A percentile compares a stretch with the other conserved stretches of the same genome.
These are phyloP conservation scores for Penicillium maclennaniae DNA, from an alignment of 495 filamentous ascomycete genomes.

Conservation along the genomic window DNA sequence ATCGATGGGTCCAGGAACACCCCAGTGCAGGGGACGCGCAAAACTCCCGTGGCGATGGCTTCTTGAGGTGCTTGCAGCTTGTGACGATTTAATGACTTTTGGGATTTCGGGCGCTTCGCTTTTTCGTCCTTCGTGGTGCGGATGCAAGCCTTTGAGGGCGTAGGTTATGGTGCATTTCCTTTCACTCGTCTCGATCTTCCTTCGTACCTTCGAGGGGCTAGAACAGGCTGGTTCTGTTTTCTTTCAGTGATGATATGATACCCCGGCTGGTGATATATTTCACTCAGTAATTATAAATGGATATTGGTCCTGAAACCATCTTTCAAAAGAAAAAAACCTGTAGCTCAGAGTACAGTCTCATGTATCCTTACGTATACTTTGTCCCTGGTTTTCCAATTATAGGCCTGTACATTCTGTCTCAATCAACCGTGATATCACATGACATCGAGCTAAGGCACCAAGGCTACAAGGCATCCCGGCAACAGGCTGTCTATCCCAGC, in stretches of 20 bases:
- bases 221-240: conserved; percentile 20
- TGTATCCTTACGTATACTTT: neutral
- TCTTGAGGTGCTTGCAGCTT: conserved; percentile 4
- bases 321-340: neutral
- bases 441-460: neutral
- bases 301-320: neutral
- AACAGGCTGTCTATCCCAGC: neutral
- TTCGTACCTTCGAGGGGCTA: conserved; percentile 3
- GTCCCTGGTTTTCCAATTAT: neutral
- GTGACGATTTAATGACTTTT: conserved; percentile 18
- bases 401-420: neutral
- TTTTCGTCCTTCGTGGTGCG: conserved; percentile 1
- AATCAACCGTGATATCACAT: neutral
- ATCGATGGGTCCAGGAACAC: conserved; percentile 19
- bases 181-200: conserved; percentile 3
- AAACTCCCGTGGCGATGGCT: conserved; percentile 17
- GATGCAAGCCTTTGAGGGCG: conserved; percentile 19
- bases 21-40: conserved; percentile 24
- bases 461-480: conserved; percentile 7
- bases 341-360: neutral
- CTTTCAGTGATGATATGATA: conserved; percentile 29
- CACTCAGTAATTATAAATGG: neutral
- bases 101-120: neutral
- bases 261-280: conserved; percentile 14
- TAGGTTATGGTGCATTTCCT: conserved; percentile 4